phyloP scores from a whole-genome alignment of 331 rosid species.

The Malus hybrid region DNA sequence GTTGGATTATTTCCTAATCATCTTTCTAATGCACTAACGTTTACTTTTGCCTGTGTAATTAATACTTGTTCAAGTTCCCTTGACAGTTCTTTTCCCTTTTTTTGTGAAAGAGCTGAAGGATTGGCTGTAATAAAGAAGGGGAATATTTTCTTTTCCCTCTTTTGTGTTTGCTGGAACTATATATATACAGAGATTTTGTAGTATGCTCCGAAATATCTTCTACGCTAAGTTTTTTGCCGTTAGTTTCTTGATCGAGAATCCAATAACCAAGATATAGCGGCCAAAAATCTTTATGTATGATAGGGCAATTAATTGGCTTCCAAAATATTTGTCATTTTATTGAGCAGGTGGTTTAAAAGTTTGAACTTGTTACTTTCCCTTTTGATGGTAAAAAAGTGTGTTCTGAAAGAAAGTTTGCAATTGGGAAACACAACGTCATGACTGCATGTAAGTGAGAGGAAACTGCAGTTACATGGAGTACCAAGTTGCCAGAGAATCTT shows the following conservation, averaged over 20 bases:
- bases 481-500: constrained; percentile 50
- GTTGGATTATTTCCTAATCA: neutral
- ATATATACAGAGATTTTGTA: neutral
- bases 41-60: no score
- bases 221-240: no score
- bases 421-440: constrained; percentile 29
- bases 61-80: no score
- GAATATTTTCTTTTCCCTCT: neutral
- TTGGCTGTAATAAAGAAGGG: neutral
- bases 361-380: constrained; percentile 24
- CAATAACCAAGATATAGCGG: no score
- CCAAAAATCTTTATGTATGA: no score
- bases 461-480: constrained; percentile 19
- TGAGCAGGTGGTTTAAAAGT: constrained; percentile 29
- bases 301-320: neutral
- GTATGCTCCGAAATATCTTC: no score
- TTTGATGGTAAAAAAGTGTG: constrained; percentile 3
- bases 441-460: constrained; percentile 22
- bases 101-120: neutral
- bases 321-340: constrained; percentile 32
- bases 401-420: constrained; percentile 18
- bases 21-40: neutral
- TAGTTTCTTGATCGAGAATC: no score
- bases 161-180: neutral
- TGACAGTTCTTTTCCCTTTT: neutral